Percentiles rank a stretch among this genome's conserved stretches.
Conservation (phyloP, 768 basidiomycete species). For the Imleria badia region DNA sequence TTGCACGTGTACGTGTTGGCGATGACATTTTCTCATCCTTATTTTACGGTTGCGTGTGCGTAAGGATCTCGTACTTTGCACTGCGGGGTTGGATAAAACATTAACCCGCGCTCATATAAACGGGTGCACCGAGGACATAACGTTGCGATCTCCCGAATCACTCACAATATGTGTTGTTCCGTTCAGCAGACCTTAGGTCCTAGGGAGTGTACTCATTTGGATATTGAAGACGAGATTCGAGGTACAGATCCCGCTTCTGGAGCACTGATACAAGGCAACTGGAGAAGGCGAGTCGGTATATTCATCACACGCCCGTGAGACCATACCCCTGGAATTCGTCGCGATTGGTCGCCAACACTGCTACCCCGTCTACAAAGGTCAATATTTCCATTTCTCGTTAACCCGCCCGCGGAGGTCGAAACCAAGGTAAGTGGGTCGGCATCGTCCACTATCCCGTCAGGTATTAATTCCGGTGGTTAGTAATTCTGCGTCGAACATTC, state of each 20-base stretch:
- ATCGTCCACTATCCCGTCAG: neutral
- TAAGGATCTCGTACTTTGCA: neutral
- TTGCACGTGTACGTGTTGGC: neutral
- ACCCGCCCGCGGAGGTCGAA: neutral
- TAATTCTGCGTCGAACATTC: slow-evolving; percentile 8
- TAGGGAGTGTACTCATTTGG: neutral
- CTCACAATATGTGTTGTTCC: neutral
- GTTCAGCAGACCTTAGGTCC: neutral
- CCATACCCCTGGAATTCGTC: neutral
- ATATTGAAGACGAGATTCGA: neutral
- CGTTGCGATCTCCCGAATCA: neutral
- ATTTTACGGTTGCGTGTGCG: neutral
- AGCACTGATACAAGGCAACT: neutral
- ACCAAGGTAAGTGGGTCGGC: neutral
- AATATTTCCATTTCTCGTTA: neutral
- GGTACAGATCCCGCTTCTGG: neutral
- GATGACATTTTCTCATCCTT: neutral
- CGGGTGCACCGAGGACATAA: neutral
- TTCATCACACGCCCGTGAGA: neutral
- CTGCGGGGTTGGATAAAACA: neutral
- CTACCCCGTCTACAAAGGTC: neutral
- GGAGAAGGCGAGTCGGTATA: neutral
- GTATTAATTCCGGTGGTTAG: neutral
- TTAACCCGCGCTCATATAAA: neutral
- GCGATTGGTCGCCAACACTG: neutral